Conservation (phyloP, 805 yeast species). For the Kodamaea fukazawae region DNA sequence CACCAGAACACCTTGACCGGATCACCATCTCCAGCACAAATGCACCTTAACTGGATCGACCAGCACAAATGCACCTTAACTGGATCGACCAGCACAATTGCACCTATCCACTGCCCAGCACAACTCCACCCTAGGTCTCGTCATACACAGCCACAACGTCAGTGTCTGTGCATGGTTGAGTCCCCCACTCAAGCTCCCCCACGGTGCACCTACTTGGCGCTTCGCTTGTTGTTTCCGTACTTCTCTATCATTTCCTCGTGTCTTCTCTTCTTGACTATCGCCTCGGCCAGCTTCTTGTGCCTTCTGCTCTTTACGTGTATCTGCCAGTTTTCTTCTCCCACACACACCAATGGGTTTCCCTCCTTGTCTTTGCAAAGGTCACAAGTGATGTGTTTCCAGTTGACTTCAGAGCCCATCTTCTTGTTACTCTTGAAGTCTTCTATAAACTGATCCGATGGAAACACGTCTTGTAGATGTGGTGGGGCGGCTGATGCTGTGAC, state of each 20-base stretch:
- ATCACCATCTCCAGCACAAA: no score
- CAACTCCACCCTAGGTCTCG: no score
- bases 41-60: no score
- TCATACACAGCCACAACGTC: no score
- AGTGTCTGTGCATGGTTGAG: no score
- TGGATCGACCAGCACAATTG: no score
- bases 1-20: no score
- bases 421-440: slow-evolving; percentile 36
- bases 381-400: slow-evolving; percentile 73
- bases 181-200: no score
- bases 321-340: slow-evolving; percentile 72
- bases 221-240: slow-evolving; percentile 5
- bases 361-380: slow-evolving; percentile 57
- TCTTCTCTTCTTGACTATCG: slow-evolving; percentile 50
- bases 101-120: no score
- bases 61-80: no score
- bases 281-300: slow-evolving; percentile 55
- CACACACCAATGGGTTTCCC: slow-evolving; percentile 56
- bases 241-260: slow-evolving; percentile 43
- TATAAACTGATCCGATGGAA: slow-evolving; percentile 25
- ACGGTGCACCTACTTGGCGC: no score
- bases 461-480: slow-evolving; percentile 18
- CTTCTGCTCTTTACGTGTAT: slow-evolving; percentile 66
- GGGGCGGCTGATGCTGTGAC: slow-evolving; percentile 31
- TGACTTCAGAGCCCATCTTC: slow-evolving; percentile 26